Base-by-base conservation (phyloP, 2,329 filamentous ascomycete genomes). In the Albophoma yamanashiensis region DNA sequence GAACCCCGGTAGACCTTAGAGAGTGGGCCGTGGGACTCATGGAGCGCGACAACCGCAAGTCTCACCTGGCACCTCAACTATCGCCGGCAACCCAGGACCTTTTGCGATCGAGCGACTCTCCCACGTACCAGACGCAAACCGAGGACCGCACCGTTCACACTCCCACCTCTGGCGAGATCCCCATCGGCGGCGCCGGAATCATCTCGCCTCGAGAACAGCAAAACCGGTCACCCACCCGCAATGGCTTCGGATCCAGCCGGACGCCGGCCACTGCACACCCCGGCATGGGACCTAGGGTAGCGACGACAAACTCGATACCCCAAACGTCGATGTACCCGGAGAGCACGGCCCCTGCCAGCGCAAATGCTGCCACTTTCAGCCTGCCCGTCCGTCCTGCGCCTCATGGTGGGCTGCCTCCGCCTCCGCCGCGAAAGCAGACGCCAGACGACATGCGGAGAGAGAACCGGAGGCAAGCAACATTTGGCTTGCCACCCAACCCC, bases 1-100 rank as follows among this genome's bases (percentile, higher is more conserved):
- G 93, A 66, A 99, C 94, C 1, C 94, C 94, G 0, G 94, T 99
- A 57, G 89, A 99, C 72, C 82, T 99, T 40, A 86, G 89, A 73
- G 90, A 92, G 64, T 99, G 94, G 94, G 93, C 94, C 27, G 86
- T 96, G 56, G 87, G 90, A 68, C 84, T 97, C 80, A 93, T 97
- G 85, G 92, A 97, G 72, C 86, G 88, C 67, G 90, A 97, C 74
- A 96, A 97, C 74, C 90, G 94, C 71, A 96, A 96, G 74, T 96
- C 92, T 36, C 93, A 97, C 72, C 82, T 97, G 43, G 89, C 87
- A 20, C 91, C 92, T 40, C 87, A 89, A 68, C 79, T 89, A 50
- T 90, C 89, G 14, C 91, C 92, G 1, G 84, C 89, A 11, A 91
- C 89, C 1, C 87, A 90, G 69, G 88, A 91, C 14, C 81, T 93